Evolutionary conservation across 371 early-diverging fungal genomes (phyloP), one percentile per base, ranked within the genome.

Genomic region (Syncephalastrum contaminatum): DNA sequence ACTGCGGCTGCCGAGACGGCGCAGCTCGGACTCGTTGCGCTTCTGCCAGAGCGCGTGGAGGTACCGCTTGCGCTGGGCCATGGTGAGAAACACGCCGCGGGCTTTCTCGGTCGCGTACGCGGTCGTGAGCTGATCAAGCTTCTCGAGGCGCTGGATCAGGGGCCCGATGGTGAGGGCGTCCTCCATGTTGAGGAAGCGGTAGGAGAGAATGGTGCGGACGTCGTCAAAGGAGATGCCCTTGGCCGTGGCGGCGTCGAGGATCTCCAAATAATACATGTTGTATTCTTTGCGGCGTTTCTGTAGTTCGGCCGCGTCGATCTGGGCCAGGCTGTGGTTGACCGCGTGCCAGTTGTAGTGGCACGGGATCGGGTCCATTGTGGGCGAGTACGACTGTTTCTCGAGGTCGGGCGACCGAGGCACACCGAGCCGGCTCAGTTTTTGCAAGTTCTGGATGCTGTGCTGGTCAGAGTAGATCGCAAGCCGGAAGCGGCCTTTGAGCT

Each of bases 171-270:
- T 75, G 19, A 84, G 63, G 4, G 81, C 75, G 13, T 79, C 66
- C 18, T 81, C 70, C 6, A 70, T 67, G 56, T 81, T 67, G 15
- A 82, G 70, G 46, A 84, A 77, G 0, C 80, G 73, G 53, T 71
- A 78, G 1, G 84, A 73, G 39, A 84, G 57, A 45, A 80, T 80
- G 12, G 73, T 75, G 27, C 82, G 54, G 4, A 79, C 79, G 40
- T 70, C 68, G n/a, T 72, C 74, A 61, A 84, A 84, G 2, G 84
- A 73, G 21, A 84, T 73, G 1, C 84, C 84, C 48, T 75, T 74
- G 1, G 65, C 27, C 2, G 75, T 72, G 50, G 63, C 73, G 16
- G 75, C 55, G 50, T 59, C 59, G 24, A 70, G 7, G 18, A 77
- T 69, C 69, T 77, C 78, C 73, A 76, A 75, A 57, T 70, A 80